A percentile compares a stretch with the other conserved stretches of the same genome.
phyloP scores from a whole-genome alignment of 1,284 basidiomycete species.

The Sporisorium graminicola region DNA sequence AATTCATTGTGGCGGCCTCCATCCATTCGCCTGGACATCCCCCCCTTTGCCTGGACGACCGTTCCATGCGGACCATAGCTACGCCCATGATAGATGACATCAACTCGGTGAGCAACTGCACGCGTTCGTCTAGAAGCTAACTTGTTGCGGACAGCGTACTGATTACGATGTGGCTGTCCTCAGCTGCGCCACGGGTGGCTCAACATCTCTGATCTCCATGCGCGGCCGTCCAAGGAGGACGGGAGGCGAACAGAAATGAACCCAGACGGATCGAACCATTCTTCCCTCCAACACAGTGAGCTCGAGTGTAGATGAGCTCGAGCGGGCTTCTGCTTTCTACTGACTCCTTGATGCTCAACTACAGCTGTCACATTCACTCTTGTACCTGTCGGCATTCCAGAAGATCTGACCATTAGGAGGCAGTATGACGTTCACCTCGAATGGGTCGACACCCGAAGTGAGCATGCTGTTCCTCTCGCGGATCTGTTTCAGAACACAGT shows the following conservation, averaged over 20 bases:
- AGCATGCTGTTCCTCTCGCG: neutral
- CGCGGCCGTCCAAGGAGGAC: neutral
- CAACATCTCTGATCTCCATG: conserved; percentile 5
- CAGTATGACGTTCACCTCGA: conserved; percentile 8
- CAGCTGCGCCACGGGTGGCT: conserved; percentile 32
- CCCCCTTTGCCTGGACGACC: neutral
- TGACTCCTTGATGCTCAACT: neutral
- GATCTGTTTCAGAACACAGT: neutral
- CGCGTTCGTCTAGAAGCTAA: too few species aligned
- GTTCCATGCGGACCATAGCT: conserved; percentile 4
- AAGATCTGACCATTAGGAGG: neutral
- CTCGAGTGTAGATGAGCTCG: neutral
- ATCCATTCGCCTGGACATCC: neutral
- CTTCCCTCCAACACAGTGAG: neutral
- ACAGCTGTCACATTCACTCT: conserved; percentile 12
- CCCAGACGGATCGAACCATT: neutral
- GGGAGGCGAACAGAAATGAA: neutral
- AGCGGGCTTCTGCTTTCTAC: neutral
- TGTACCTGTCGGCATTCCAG: conserved; percentile 3
- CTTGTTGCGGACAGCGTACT: neutral
- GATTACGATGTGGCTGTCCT: neutral
- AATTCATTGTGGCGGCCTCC: conserved; percentile 4
- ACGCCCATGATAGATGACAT: conserved; percentile 9
- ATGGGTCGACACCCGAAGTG: conserved; percentile 16
- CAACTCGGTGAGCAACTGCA: conserved; percentile 10